Evolutionary conservation across 192 early-diverging fungal genomes (phyloP).

Genomic region (Endogone sp.): DNA sequence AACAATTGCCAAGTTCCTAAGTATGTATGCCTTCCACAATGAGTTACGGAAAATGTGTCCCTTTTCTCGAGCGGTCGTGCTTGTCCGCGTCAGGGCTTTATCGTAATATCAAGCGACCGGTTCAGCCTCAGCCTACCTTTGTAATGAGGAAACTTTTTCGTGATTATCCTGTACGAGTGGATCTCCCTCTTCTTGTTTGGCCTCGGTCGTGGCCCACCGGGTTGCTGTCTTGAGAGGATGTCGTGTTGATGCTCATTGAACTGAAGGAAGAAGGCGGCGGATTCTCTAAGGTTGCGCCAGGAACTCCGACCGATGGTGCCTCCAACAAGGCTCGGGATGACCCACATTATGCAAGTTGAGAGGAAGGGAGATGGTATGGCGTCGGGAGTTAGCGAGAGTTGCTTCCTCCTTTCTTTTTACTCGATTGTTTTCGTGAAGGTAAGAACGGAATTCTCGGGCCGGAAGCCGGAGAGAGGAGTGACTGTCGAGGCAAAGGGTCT

Average conservation of each 20-base stretch:
- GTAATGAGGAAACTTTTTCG: neutral
- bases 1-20: no score
- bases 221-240: neutral
- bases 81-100: no score
- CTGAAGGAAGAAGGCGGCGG: neutral
- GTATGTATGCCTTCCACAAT: no score
- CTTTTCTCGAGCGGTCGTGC: no score
- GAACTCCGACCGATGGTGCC: neutral
- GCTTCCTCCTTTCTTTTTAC: no score
- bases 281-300: neutral
- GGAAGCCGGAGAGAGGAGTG: no score
- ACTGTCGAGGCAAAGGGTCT: no score
- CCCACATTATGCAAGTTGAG: neutral
- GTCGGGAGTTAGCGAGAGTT: neutral
- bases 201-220: neutral
- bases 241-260: neutral
- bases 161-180: neutral
- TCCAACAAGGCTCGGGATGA: neutral
- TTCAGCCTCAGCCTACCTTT: neutral
- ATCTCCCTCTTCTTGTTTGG: neutral
- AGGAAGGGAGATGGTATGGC: neutral
- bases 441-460: no score
- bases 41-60: no score
- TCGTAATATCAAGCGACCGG: no score
- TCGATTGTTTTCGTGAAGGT: no score